Base-by-base conservation (phyloP, 805 yeast species). In the Metschnikowia henanensis region DNA sequence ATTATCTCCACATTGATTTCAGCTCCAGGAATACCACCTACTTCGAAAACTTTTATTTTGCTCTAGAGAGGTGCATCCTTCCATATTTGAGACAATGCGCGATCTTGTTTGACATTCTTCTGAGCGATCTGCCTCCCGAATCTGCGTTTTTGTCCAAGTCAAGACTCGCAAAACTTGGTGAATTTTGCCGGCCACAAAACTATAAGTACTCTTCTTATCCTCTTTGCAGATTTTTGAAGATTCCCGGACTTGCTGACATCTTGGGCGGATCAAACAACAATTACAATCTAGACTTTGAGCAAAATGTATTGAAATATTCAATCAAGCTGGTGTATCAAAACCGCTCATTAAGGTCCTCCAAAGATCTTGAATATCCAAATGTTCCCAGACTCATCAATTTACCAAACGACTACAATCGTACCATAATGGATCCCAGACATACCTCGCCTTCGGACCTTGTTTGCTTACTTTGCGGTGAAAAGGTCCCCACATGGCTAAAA, bases 351-450 rank as follows among this genome's bases (percentile, higher is more conserved):
- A 28, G 12, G 12, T 13, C 15, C 20, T 37, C 19, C 16, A 23
- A 18, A 12, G 21, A 19, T n/a, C 42, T 75, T 20, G 81, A 75
- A 19, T 79, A 72, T 49, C 83, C 87, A 5, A 82, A 83, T 10
- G 69, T 73, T 6, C 65, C 79, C 2, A 75, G 75, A 39, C 62
- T 84, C 38, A 67, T 78, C 26, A 75, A 76, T 37, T 58, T 84
- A 35, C 84, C 89, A 10, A 47, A 53, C 12, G 70, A 73, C 48
- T 65, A 59, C 43, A 57, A 55, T 41, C 49, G 55, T 6, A 59
- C 72, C 39, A 49, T 55, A 10, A 53, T 57, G 10, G 64, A 63
- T 36, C 52, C 52, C 22, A 50, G 53, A 22, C 47, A 38, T 22
- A 42, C 47, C 25, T 37, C 45, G 10, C n/a, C 35, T 4, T 40